Percentiles rank a stretch among this genome's conserved stretches.
phyloP scores from a whole-genome alignment of 1,284 basidiomycete species.

The Cutaneotrichosporon arboriforme region DNA sequence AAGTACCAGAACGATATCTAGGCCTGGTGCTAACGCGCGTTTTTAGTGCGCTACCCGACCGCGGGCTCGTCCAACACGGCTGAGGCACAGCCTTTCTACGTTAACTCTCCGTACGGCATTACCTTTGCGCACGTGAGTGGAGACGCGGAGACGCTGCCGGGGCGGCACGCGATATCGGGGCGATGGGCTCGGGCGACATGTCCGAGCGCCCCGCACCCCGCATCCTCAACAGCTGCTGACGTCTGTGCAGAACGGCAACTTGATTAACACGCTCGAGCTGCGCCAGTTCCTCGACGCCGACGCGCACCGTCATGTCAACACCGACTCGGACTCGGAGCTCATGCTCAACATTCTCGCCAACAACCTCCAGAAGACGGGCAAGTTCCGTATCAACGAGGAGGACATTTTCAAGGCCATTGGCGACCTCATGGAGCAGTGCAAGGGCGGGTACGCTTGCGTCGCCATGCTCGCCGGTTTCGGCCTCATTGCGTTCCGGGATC shows the following conservation, averaged over 20 bases:
- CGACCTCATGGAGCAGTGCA: conserved; percentile 79
- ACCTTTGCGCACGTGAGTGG: conserved; percentile 87
- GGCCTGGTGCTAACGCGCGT: neutral
- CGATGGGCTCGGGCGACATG: neutral
- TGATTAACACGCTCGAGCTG: conserved; percentile 85
- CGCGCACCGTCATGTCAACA: conserved; percentile 98
- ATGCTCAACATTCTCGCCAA: conserved; percentile 96
- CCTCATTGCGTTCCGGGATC: conserved; percentile 96
- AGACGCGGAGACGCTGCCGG: neutral
- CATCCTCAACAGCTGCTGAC: neutral
- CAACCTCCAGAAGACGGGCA: conserved; percentile 96
- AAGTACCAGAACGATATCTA: conserved; percentile 42
- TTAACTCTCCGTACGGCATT: conserved; percentile 92
- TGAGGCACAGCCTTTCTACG: conserved; percentile 99
- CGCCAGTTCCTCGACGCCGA: conserved; percentile 91
- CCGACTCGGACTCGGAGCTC: conserved; percentile 94
- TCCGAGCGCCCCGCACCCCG: neutral
- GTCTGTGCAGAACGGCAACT: conserved; percentile 80
- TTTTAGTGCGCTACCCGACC: conserved; percentile 87
- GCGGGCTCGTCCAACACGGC: conserved; percentile 94
- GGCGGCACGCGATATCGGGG: neutral
- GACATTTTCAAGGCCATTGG: conserved; percentile 95
- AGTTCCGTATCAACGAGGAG: conserved; percentile 98
- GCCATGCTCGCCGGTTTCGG: conserved; percentile 99
- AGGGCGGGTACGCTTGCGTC: conserved; percentile 92